Conservation (phyloP, 495 filamentous ascomycete species). For the Hypoxylon cercidicola region DNA sequence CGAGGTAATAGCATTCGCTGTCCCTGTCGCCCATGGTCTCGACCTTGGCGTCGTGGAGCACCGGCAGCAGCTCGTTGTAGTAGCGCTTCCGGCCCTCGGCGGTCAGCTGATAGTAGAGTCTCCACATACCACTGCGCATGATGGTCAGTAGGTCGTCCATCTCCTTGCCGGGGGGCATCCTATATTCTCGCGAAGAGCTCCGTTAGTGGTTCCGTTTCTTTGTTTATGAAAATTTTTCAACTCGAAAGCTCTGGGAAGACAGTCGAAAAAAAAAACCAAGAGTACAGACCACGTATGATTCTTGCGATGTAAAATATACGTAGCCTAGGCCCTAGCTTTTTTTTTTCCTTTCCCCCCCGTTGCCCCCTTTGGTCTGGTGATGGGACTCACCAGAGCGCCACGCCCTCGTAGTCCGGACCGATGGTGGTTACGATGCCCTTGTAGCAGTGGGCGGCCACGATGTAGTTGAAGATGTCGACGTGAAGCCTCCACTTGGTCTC, state of each 20-base stretch:
- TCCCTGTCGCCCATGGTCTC: constrained; percentile 71
- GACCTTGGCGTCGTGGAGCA: constrained; percentile 77
- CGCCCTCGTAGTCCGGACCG: constrained; percentile 77
- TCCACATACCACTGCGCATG: constrained; percentile 77
- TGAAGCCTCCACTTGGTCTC: constrained; percentile 79
- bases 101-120: constrained; percentile 74
- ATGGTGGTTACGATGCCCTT: constrained; percentile 76
- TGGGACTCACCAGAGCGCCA: constrained; percentile 77
- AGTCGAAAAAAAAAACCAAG: constrained; percentile 23
- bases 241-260: constrained; percentile 25
- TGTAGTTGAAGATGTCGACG: constrained; percentile 75
- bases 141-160: constrained; percentile 77
- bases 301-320: constrained; percentile 17
- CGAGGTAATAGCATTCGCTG: constrained; percentile 75
- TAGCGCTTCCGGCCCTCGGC: constrained; percentile 75
- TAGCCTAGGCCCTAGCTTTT: constrained; percentile 29
- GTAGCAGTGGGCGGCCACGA: constrained; percentile 75
- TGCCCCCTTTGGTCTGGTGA: constrained; percentile 30
- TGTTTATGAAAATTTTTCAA: constrained; percentile 2
- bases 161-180: constrained; percentile 79
- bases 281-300: constrained; percentile 18
- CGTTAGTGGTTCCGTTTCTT: constrained; percentile 31
- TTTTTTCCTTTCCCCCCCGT: constrained; percentile 25
- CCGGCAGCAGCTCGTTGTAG: constrained; percentile 79
- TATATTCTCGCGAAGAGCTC: constrained; percentile 45